Percentiles rank a stretch among this genome's conserved stretches.
These are phyloP conservation scores for Pulveroboletus sp. DNA, from an alignment of 768 basidiomycete genomes.

Conservation along the genomic window DNA sequence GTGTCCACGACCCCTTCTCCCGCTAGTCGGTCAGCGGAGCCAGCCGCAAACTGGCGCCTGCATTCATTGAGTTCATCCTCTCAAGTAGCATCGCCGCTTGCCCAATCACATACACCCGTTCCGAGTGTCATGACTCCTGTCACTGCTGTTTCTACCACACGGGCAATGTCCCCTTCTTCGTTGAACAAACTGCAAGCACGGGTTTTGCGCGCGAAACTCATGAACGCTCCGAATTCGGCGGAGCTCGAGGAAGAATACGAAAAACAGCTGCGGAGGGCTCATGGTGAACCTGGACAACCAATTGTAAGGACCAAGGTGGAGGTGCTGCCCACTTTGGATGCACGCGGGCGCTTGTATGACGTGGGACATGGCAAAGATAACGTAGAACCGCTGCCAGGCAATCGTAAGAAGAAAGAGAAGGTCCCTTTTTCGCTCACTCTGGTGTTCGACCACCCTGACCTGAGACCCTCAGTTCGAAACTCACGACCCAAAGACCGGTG, in stretches of 20 bases:
- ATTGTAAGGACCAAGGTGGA: slow-evolving; percentile 60
- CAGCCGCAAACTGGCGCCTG: slow-evolving; percentile 46
- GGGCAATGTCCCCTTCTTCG: slow-evolving; percentile 67
- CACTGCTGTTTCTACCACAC: slow-evolving; percentile 28
- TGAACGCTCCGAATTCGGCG: slow-evolving; percentile 71
- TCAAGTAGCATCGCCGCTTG: slow-evolving; percentile 52
- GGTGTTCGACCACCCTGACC: not conserved
- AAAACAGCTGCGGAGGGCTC: slow-evolving; percentile 48
- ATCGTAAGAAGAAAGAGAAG: slow-evolving; percentile 75
- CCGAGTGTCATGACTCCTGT: slow-evolving; percentile 82
- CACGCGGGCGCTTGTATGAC: slow-evolving; percentile 81
- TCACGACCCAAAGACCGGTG: slow-evolving; percentile 85
- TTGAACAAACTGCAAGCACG: slow-evolving; percentile 91
- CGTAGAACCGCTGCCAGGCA: slow-evolving; percentile 49
- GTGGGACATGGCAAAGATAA: slow-evolving; percentile 77
- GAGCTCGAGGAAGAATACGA: slow-evolving; percentile 86
- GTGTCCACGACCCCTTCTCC: slow-evolving; percentile 56
- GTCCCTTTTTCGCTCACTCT: slow-evolving; percentile 28
- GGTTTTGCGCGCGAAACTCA: slow-evolving; percentile 86
- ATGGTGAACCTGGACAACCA: slow-evolving; percentile 39
- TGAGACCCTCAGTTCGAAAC: slow-evolving; percentile 63
- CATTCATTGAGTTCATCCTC: slow-evolving; percentile 61
- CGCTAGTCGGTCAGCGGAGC: slow-evolving; percentile 20
- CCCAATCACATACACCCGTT: slow-evolving; percentile 74
- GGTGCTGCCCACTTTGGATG: slow-evolving; percentile 87